phyloP scores from a whole-genome alignment of 169 alveolate genomes.

The Perkinsus olseni region DNA sequence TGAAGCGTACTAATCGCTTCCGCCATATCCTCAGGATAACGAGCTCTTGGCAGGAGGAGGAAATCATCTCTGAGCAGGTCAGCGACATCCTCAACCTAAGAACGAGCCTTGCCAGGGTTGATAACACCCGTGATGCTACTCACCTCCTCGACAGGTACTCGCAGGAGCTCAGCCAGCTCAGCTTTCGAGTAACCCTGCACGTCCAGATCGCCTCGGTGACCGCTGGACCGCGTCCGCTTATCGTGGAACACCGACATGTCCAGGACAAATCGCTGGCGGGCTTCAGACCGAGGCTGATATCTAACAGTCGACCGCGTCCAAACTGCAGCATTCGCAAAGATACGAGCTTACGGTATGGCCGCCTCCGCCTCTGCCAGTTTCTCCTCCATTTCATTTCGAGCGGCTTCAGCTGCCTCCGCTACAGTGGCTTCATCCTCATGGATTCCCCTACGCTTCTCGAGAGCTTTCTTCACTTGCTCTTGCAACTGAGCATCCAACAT shows the following conservation, averaged over 20 bases:
- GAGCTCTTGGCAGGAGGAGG: not conserved
- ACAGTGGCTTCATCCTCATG: not conserved
- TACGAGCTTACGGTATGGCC: not conserved
- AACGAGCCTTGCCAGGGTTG: not conserved
- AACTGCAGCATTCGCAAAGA: not conserved
- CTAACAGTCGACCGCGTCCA: not conserved
- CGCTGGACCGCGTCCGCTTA: not conserved
- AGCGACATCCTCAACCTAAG: conserved; percentile 12
- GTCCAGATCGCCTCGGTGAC: not conserved
- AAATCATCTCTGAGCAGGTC: conserved; percentile 13
- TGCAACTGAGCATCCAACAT: not conserved
- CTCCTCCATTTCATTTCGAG: not conserved
- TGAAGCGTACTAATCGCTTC: not conserved
- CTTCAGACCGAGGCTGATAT: not conserved
- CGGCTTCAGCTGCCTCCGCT: not conserved
- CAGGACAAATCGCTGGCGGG: not conserved
- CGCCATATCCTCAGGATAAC: not conserved
- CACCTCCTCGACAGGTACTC: not conserved
- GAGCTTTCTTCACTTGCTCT: not conserved
- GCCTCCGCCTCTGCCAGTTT: not conserved
- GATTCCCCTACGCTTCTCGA: not conserved
- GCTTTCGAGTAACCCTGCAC: not conserved
- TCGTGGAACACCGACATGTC: not conserved
- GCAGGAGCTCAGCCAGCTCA: conserved; percentile 4
- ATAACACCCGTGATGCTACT: not conserved